Percentiles rank a stretch among this genome's conserved stretches.
phyloP scores from a whole-genome alignment of 1,284 basidiomycete genomes.

The Psilocybe mexicana region DNA sequence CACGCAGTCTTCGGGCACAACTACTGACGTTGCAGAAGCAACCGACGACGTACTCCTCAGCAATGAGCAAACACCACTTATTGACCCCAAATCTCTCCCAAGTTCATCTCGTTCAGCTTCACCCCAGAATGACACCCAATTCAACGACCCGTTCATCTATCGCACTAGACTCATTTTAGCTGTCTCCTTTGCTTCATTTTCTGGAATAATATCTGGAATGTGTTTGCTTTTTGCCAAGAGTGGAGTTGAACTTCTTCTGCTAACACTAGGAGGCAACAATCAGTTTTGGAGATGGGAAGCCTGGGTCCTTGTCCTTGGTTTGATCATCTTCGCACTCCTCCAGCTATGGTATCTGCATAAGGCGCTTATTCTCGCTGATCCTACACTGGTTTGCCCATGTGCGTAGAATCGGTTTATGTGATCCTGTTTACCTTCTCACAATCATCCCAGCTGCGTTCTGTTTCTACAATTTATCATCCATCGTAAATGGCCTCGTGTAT shows the following conservation, averaged over 20 bases:
- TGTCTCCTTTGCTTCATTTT: slow-evolving; percentile 87
- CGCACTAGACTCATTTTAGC: slow-evolving; percentile 73
- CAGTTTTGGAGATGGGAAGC: slow-evolving; percentile 88
- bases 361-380: slow-evolving; percentile 80
- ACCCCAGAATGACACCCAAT: slow-evolving; percentile 27
- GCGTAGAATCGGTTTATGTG: slow-evolving; percentile 32
- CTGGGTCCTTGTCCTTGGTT: slow-evolving; percentile 74
- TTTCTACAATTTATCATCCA: slow-evolving; percentile 93
- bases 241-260: slow-evolving; percentile 86
- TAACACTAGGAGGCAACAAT: slow-evolving; percentile 80
- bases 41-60: slow-evolving; percentile 31
- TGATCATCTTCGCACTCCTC: slow-evolving; percentile 72
- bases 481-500: slow-evolving; percentile 87
- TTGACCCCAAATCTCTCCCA: slow-evolving; percentile 47
- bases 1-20: slow-evolving; percentile 36
- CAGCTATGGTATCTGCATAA: slow-evolving; percentile 95
- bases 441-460: slow-evolving; percentile 81
- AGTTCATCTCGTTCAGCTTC: slow-evolving; percentile 26
- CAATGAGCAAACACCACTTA: slow-evolving; percentile 61
- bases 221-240: slow-evolving; percentile 94
- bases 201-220: slow-evolving; percentile 92
- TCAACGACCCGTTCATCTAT: slow-evolving; percentile 30
- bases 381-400: slow-evolving; percentile 91
- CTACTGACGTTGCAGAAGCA: slow-evolving; percentile 34
- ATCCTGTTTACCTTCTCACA: slow-evolving; percentile 5